phyloP scores from a whole-genome alignment of 2,329 filamentous ascomycete species.

The Venturia pyrina region DNA sequence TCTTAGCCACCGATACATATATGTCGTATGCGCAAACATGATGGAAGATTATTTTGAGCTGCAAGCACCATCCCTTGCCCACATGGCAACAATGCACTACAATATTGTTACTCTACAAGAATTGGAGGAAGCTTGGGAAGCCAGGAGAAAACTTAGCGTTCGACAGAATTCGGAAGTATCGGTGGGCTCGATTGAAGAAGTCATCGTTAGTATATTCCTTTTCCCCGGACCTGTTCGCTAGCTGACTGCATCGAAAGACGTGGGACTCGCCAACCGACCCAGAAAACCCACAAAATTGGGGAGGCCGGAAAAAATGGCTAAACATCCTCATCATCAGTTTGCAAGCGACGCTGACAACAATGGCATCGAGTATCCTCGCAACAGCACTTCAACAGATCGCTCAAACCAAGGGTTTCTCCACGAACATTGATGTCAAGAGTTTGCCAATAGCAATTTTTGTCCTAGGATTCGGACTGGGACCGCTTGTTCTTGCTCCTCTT shows the following conservation, averaged over 20 bases:
- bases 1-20: neutral
- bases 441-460: constrained; percentile 31
- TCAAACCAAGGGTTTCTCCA: too few species aligned
- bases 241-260: constrained; percentile 19
- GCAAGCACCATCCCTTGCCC: neutral
- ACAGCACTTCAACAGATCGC: constrained; percentile 24
- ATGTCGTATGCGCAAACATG: neutral
- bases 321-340: constrained; percentile 31
- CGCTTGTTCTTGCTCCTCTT: constrained; percentile 27
- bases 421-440: constrained; percentile 29
- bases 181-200: neutral
- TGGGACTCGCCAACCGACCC: constrained; percentile 28
- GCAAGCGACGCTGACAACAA: constrained; percentile 30
- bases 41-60: neutral
- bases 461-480: constrained; percentile 29
- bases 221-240: too few species aligned
- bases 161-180: neutral
- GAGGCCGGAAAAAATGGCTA: constrained; percentile 32
- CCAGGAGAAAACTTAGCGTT: neutral
- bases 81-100: neutral
- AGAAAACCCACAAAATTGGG: constrained; percentile 38
- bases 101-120: constrained; percentile 5
- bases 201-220: neutral
- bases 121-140: constrained; percentile 2
- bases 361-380: constrained; percentile 31